Percentiles rank a stretch among this genome's conserved stretches.
These are phyloP conservation scores for Salix viminalis DNA, from an alignment of 345 rosid genomes.

Conservation along the genomic window DNA sequence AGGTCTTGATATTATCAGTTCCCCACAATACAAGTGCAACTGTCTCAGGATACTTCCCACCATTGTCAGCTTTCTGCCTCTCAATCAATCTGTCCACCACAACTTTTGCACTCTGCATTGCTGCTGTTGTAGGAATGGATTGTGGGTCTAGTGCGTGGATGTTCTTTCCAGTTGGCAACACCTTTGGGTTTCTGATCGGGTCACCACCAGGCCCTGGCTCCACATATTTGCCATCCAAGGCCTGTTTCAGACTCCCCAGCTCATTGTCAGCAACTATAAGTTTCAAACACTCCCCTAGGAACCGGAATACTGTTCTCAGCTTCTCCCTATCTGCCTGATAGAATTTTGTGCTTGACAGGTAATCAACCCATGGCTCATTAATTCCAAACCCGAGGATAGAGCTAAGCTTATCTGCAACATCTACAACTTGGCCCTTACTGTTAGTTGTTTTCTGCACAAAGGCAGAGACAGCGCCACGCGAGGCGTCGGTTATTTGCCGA, in stretches of 20 bases:
- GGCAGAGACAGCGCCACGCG: conserved; percentile 79
- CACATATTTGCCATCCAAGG: conserved; percentile 86
- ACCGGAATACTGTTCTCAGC: conserved; percentile 67
- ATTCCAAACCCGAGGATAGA: conserved; percentile 90
- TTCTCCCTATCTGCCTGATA: conserved; percentile 84
- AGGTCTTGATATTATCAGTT: conserved; percentile 94
- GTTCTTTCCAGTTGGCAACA: conserved; percentile 95
- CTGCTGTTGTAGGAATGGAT: conserved; percentile 93
- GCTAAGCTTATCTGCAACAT: conserved; percentile 65
- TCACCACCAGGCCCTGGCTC: conserved; percentile 99
- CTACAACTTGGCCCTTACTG: conserved; percentile 83
- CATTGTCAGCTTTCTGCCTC: conserved; percentile 84
- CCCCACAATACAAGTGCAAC: conserved; percentile 97
- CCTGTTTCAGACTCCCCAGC: conserved; percentile 86
- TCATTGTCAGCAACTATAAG: conserved; percentile 91
- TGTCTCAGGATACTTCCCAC: conserved; percentile 90
- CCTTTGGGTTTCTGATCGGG: conserved; percentile 96
- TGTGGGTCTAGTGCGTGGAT: conserved; percentile 98
- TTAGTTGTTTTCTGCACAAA: conserved; percentile 79
- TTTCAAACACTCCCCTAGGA: conserved; percentile 85
- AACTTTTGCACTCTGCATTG: conserved; percentile 89
- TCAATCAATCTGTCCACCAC: conserved; percentile 88
- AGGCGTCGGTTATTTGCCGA: conserved; percentile 84
- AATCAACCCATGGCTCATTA: conserved; percentile 94
- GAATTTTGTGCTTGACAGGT: conserved; percentile 77